Percentiles rank a stretch among this genome's conserved stretches.
Conservation (phyloP, 306 rosid genomes). For the Crotalaria pallida region DNA sequence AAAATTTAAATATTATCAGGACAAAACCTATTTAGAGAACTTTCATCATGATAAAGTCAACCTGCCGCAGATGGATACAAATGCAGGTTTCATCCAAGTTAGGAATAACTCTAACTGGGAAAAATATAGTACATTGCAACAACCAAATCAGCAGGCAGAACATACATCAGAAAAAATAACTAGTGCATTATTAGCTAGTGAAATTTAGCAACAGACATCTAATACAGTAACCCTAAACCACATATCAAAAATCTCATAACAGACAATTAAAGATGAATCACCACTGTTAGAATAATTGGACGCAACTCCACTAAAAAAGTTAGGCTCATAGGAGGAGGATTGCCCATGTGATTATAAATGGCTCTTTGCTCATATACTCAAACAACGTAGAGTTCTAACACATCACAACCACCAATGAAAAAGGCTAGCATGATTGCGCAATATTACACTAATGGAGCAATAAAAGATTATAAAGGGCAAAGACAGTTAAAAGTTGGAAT, state of each 20-base stretch:
- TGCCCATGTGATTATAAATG: no score
- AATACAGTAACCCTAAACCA: neutral
- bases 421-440: neutral
- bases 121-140: neutral
- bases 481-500: neutral
- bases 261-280: neutral
- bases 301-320: no score
- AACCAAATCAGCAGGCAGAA: neutral
- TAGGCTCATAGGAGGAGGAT: no score
- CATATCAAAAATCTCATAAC: neutral
- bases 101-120: slow-evolving; percentile 3
- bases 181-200: neutral
- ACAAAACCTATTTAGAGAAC: neutral
- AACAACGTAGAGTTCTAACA: no score
- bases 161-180: neutral
- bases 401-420: neutral
- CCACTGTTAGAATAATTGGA: no score
- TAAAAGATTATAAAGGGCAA: neutral
- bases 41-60: slow-evolving; percentile 5
- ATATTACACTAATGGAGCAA: neutral
- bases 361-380: no score
- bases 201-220: neutral
- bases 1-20: neutral
- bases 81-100: neutral
- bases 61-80: neutral